Evolutionary conservation across 257 asterid species (phyloP), one percentile per base, ranked within the genome.

Genomic region (Misopates orontium): DNA sequence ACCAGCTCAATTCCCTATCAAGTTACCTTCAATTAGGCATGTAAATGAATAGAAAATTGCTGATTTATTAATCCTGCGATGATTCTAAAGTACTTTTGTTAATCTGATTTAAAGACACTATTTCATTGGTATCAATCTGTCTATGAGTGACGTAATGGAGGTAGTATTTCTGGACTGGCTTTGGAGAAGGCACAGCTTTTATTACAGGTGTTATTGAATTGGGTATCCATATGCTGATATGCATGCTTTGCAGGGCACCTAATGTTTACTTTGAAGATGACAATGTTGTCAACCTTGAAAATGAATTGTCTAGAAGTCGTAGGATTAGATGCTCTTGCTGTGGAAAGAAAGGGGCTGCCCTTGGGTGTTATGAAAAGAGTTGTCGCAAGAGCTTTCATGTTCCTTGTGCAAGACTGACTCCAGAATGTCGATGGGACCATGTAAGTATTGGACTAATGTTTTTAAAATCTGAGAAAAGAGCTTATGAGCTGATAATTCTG

Each of bases 331-430:
- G 99, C 79, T 76, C 80, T 66, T 82, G 88, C 74, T 93, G 99
- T 79, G 95, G 96, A 62, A 69, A 74, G 77, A 90, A 83, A 71
- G 99, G 99, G 24, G 99, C 97, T 53, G 92, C 99, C 62, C 97
- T 93, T 16, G 99, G 99, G 15, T 93, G 99, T 77, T 93, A 84
- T 25, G 91, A 83, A 41, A 88, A 78, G 74, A 86, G 84, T 72
- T 93, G 99, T 73, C 91, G 91, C 70, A 87, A 71, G 80, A 93
- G 97, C 76, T 90, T 87, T 81, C 99, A 93, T 70, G 89, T 90
- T 74, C 75, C 99, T 45, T 93, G 99, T 80, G 99, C 99, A n/a
- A 82, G 76, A 75, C 40, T 85, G 76, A 87, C 92, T 60, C 90
- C 95, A 51, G 79, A 90, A 65, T 90, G 92, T 73, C 81, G 85